Percentiles rank a stretch among this genome's conserved stretches.
These are phyloP conservation scores for Zymoseptoria crescenta DNA, from an alignment of 2,329 filamentous ascomycete genomes.

Conservation along the genomic window DNA sequence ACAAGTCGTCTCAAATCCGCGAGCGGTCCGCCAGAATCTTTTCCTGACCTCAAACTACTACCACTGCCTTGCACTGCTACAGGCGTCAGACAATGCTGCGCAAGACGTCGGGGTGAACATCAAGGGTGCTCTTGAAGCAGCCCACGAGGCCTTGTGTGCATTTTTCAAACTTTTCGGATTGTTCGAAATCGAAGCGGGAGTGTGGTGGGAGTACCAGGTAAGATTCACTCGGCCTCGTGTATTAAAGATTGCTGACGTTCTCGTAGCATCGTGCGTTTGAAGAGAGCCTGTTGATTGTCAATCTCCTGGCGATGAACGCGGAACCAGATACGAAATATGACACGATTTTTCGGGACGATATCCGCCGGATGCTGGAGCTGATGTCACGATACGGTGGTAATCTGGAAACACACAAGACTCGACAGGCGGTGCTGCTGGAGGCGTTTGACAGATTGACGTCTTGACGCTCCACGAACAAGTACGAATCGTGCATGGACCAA, in stretches of 20 bases:
- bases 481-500: neutral
- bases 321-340: constrained; percentile 13
- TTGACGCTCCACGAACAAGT: neutral
- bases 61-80: constrained; percentile 73
- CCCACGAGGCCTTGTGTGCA: constrained; percentile 63
- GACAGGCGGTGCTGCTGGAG: constrained; percentile 39
- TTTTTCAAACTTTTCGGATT: constrained; percentile 67
- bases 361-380: constrained; percentile 38
- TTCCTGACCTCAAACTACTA: constrained; percentile 77
- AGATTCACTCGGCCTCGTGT: neutral
- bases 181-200: constrained; percentile 62
- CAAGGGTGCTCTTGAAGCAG: constrained; percentile 63
- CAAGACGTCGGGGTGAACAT: constrained; percentile 49
- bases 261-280: constrained; percentile 66
- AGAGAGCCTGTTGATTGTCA: constrained; percentile 45
- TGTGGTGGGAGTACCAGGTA: constrained; percentile 70
- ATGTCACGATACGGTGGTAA: constrained; percentile 37
- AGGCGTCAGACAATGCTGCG: constrained; percentile 59
- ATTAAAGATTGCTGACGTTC: neutral
- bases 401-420: constrained; percentile 41
- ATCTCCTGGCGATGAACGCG: constrained; percentile 14
- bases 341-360: constrained; percentile 33
- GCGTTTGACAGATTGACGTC: constrained; percentile 30
- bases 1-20: constrained; percentile 52
- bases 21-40: constrained; percentile 64